Base-by-base conservation (phyloP, 2,329 filamentous ascomycete genomes). In the Fusarium dlaminii region DNA sequence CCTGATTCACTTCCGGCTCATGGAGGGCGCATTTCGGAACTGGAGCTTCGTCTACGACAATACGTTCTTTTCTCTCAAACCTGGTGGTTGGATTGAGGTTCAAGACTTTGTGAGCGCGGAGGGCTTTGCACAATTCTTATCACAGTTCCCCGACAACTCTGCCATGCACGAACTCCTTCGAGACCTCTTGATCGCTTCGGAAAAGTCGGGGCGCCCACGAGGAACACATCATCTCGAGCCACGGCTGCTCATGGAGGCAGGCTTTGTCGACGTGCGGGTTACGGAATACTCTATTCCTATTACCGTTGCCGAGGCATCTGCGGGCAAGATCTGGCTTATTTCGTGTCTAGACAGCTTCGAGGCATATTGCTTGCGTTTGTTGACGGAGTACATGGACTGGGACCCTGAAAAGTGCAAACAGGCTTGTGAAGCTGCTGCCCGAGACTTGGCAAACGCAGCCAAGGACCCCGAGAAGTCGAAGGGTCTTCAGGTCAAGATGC, bases 61-160 rank as follows among this genome's bases (percentile, higher is more conserved):
- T 72, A 85, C 86, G 5, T 87, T 85, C 75, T 81, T 84, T 42
- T 89, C 87, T 66, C 80, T 90, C 42, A 87, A 87, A 65, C 88
- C 88, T 2, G 88, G 88, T 46, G 88, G 88, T 20, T 90, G 86
- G 86, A 84, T 90, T 46, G 88, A 90, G 78, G 78, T 90, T 12
- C 78, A 88, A 49, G 88, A 90, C 73, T 87, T 87, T 75, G 86
- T 88, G 70, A 84, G 86, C 59, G 79, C 82, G n/a, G 83, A 84
- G 39, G 79, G 79, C 46, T 66, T 80, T 24, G 68, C 73, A 42
- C 74, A 75, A 48, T 84, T 82, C 67, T 68, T 79, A n/a, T 75
- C 75, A 1, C 70, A 77, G 11, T 89, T 88, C 63, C 80, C 83
- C 1, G 84, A 83, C n/a, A 42, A 68, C 22, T 87, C 87, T 5